These are phyloP conservation scores for Termitomyces sp. DNA, from an alignment of 768 basidiomycete genomes.

Conservation along the genomic window DNA sequence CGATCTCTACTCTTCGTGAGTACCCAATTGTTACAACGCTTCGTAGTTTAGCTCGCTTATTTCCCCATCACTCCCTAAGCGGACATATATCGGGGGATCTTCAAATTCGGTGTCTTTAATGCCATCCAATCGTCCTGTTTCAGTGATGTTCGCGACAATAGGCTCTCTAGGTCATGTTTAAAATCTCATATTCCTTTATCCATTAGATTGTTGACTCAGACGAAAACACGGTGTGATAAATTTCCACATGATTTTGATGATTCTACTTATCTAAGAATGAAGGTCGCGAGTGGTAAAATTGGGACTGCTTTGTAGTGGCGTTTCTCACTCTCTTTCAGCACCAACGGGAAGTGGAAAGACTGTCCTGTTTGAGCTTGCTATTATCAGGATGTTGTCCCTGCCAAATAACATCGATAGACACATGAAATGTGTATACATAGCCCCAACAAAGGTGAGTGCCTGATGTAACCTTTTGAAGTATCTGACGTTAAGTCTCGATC, in stretches of 20 bases:
- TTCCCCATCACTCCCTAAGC: constrained; percentile 40
- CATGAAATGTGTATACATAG: constrained; percentile 85
- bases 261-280: background rate
- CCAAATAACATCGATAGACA: constrained; percentile 26
- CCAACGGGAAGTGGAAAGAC: constrained; percentile 98
- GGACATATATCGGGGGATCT: constrained; percentile 72
- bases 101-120: constrained; percentile 91
- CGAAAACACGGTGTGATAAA: constrained; percentile 56
- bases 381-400: constrained; percentile 65
- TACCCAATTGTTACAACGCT: background rate
- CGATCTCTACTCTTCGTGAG: constrained; percentile 71
- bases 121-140: constrained; percentile 85
- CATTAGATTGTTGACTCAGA: constrained; percentile 50
- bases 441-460: constrained; percentile 74
- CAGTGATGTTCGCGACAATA: constrained; percentile 47
- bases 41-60: background rate
- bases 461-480: background rate
- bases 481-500: background rate
- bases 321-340: constrained; percentile 40
- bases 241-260: background rate
- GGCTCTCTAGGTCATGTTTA: background rate
- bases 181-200: background rate
- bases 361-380: constrained; percentile 86
- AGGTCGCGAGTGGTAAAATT: constrained; percentile 69
- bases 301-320: background rate